Conservation (phyloP, 129 eudicot genomes). For the Pseudognaphalium luteoalbum region DNA sequence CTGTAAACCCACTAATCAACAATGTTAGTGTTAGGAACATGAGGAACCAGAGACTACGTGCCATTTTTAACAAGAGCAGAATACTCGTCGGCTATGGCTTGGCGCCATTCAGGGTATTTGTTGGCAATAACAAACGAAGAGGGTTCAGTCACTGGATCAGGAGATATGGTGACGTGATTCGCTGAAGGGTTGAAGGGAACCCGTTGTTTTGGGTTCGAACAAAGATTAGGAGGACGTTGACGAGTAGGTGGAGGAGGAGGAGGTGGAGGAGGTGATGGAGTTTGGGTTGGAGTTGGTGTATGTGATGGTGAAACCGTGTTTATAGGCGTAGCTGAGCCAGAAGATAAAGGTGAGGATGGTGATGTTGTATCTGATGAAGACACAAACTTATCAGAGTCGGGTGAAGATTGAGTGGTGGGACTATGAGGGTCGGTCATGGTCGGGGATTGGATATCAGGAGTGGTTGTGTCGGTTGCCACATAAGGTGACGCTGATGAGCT, state of each 20-base stretch:
- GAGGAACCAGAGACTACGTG: not conserved
- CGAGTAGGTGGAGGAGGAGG: not conserved
- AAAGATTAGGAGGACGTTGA: not conserved
- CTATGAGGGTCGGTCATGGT: no score
- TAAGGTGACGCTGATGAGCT: no score
- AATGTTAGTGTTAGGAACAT: no score
- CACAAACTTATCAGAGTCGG: no score
- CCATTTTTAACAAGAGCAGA: not conserved
- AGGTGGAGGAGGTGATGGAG: not conserved
- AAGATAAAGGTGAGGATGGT: no score
- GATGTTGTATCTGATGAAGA: no score
- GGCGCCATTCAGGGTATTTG: not conserved
- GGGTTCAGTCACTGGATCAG: not conserved
- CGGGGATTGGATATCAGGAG: no score
- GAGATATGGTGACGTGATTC: not conserved
- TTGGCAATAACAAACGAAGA: not conserved
- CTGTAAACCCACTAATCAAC: not conserved
- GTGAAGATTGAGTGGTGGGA: no score
- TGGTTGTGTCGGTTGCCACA: no score
- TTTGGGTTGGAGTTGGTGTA: not conserved
- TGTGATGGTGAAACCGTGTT: no score
- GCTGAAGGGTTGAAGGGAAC: not conserved
- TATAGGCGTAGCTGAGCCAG: no score
- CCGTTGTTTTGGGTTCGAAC: not conserved
- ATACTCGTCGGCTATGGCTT: not conserved